Conservation (phyloP, 2,329 filamentous ascomycete genomes). For the Mollisiaceae sp. region DNA sequence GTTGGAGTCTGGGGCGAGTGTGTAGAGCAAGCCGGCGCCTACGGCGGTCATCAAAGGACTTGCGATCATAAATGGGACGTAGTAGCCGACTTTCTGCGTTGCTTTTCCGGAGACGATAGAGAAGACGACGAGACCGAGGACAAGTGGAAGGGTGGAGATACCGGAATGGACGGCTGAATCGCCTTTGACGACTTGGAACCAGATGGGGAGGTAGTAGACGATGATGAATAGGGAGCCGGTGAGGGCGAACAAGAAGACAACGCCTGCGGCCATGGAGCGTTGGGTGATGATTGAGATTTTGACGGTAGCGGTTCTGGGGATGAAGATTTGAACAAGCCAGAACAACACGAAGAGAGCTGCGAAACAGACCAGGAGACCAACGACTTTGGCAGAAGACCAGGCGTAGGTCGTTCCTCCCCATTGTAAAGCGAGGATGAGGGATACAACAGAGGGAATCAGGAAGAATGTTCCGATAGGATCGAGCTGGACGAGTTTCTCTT, state of each 20-base stretch:
- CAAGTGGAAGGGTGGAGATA: slow-evolving; percentile 44
- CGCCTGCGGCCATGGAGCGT: background rate
- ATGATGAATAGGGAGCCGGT: slow-evolving; percentile 39
- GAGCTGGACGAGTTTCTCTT: slow-evolving; percentile 40
- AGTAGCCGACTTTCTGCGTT: slow-evolving; percentile 36
- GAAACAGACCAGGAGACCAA: slow-evolving; percentile 40
- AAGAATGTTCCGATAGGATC: slow-evolving; percentile 45
- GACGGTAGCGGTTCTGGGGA: background rate
- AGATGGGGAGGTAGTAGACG: slow-evolving; percentile 54
- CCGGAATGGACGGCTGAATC: slow-evolving; percentile 43
- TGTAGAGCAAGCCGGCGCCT: slow-evolving; percentile 32
- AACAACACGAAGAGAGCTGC: slow-evolving; percentile 30
- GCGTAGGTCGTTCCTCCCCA: slow-evolving; percentile 51
- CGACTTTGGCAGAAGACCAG: slow-evolving; percentile 43
- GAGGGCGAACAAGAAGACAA: slow-evolving; percentile 33
- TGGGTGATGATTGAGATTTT: slow-evolving; percentile 7
- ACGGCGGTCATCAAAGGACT: slow-evolving; percentile 37
- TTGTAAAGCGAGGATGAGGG: slow-evolving; percentile 41
- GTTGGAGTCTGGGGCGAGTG: slow-evolving; percentile 47
- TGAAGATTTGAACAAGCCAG: background rate
- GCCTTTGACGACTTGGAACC: slow-evolving; percentile 52
- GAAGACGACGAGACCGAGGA: slow-evolving; percentile 35
- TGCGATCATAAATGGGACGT: slow-evolving; percentile 33
- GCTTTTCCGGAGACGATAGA: background rate
- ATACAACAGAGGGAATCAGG: slow-evolving; percentile 48